Base-by-base conservation (phyloP, 2,329 filamentous ascomycete species). In the Pseudocercospora cruenta region DNA sequence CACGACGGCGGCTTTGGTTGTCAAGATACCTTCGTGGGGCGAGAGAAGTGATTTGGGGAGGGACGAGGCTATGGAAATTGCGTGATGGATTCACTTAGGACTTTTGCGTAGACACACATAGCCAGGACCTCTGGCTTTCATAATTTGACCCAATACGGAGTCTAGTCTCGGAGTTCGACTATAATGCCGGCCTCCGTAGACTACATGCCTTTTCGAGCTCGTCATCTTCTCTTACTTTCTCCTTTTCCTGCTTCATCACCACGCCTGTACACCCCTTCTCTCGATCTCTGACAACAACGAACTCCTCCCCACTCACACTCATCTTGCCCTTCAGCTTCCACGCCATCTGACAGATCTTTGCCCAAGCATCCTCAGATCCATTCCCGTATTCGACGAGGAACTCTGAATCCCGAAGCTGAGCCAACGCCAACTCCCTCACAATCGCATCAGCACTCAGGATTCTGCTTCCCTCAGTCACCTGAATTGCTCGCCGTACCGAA, bases 1-100 rank as follows among this genome's bases (percentile, higher is more conserved):
- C 58, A 68, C 64, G 3, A 67, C 43, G 39, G 66, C 61, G 6
- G 68, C 70, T n/a, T 59, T 71, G 4, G 24, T 71, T n/a, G 66
- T 68, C 4, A 66, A 62, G 57, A 47, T 70, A 14, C 63, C 68
- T 1, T 39, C 47, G n/a, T 68, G 58, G 62, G 24, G 22, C 2
- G 59, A 55, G 60, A 64, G 61, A 14, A 36, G 4, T 33, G 31
- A 9, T 12, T 2, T 1, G 31, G 16, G 2, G 33, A 36, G 2
- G 33, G 12, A 16, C 2, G 33, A 16, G 4, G 33, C 4, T 4
- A 36, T 36, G 4, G 33, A 4, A 5, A 36, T 36, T 36, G 33
- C 2, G 1, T 36, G 12, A 36, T 36, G 12, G 12, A 1, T 16
- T 36, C 12, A 36, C 31, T 33, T 33, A 4, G 31, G 2, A 33